Evolutionary conservation across 257 asterid genomes (phyloP).

Genomic region (Solanum chiquidenum): DNA sequence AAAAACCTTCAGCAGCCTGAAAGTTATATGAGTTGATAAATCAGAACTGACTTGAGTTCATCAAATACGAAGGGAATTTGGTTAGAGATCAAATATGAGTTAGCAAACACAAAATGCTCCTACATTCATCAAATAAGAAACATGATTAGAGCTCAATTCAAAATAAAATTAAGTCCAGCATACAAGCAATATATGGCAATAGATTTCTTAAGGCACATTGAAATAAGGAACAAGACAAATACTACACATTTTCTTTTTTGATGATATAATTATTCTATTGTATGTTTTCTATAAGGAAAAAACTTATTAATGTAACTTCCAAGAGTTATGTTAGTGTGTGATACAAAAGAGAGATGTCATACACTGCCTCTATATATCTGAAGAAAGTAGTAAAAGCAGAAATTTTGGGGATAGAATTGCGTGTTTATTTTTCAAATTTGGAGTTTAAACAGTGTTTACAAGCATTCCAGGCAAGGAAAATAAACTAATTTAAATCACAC

Average conservation of each 20-base stretch:
- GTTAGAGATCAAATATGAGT: neutral
- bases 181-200: neutral
- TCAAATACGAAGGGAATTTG: neutral
- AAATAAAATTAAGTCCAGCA: neutral
- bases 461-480: neutral
- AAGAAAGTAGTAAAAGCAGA: neutral
- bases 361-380: neutral
- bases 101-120: neutral
- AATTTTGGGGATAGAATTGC: neutral
- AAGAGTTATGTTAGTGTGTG: neutral
- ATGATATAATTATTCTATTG: neutral
- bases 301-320: neutral
- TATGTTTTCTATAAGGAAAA: neutral
- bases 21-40: neutral
- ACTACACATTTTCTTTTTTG: neutral
- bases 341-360: neutral
- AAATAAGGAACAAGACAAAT: neutral
- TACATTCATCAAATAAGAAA: neutral
- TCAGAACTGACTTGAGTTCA: neutral
- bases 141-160: neutral
- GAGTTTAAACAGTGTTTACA: neutral
- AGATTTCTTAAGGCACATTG: neutral
- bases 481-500: neutral
- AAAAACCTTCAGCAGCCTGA: slow-evolving; percentile 98
- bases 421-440: neutral